Evolutionary conservation across 108 stramenopile genomes (phyloP).

Genomic region (Nannochloropsis gaditana): DNA sequence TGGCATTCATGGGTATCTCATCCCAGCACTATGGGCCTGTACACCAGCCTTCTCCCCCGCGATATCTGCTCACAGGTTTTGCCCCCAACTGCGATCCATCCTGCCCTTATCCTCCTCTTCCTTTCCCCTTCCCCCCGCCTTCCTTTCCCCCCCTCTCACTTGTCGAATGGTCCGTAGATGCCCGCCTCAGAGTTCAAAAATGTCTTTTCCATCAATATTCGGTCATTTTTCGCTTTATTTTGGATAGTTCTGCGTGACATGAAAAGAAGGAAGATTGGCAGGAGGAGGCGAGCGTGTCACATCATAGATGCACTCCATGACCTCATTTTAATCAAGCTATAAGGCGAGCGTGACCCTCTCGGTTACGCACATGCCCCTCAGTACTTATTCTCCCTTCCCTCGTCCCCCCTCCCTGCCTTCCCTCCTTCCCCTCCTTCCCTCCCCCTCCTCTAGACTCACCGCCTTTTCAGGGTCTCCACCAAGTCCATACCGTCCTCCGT

Average conservation of each 20-base stretch:
- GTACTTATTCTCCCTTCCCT: too few relatives aligned
- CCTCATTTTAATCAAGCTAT: too few relatives aligned
- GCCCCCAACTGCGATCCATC: background rate
- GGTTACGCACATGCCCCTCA: too few relatives aligned
- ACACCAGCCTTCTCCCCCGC: too few relatives aligned
- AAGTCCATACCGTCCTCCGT: constrained; percentile 7
- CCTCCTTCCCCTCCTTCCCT: background rate
- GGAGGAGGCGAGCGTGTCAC: background rate
- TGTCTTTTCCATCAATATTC: background rate
- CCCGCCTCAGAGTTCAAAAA: constrained; percentile 1
- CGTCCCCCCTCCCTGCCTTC: background rate
- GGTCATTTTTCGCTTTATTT: background rate
- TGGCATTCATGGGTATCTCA: background rate
- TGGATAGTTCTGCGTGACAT: background rate
- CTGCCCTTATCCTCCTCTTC: background rate
- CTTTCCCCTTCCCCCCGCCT: background rate
- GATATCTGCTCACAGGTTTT: too few relatives aligned
- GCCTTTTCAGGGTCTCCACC: background rate
- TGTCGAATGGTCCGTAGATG: background rate
- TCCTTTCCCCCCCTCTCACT: background rate
- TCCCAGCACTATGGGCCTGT: background rate
- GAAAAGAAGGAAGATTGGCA: background rate
- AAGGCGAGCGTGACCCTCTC: too few relatives aligned
- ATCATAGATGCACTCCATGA: too few relatives aligned
- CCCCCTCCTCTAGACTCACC: background rate